Conservation (phyloP, 176 grass and related monocot species). For the Carex myosuroides region DNA sequence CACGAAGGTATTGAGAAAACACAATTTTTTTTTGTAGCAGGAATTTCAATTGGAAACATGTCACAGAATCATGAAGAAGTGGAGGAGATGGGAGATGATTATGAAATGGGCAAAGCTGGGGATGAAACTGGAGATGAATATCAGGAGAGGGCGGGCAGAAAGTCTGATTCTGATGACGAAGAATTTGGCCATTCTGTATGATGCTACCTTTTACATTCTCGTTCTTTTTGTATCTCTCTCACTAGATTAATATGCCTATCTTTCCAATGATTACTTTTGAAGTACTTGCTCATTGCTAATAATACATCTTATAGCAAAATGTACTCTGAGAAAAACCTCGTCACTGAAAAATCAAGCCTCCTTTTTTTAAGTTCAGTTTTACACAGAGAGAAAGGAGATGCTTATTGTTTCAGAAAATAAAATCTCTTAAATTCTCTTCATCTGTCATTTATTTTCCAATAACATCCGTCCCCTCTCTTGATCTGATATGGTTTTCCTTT, state of each 20-base stretch:
- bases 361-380: not conserved
- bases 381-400: not conserved
- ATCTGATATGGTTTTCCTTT: not conserved
- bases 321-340: not conserved
- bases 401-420: not conserved
- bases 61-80: conserved; percentile 48
- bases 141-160: conserved; percentile 40
- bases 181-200: conserved; percentile 50
- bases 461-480: not conserved
- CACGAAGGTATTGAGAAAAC: not conserved
- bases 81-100: conserved; percentile 81
- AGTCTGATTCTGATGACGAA: conserved; percentile 76
- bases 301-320: not conserved
- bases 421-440: not conserved
- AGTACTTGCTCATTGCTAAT: not conserved
- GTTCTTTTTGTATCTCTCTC: not conserved
- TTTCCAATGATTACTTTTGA: conserved; percentile 13
- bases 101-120: conserved; percentile 55
- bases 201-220: not conserved
- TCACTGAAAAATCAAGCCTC: not conserved
- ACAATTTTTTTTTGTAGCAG: not conserved
- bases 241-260: conserved; percentile 6
- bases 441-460: not conserved
- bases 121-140: conserved; percentile 64
- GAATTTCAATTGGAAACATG: conserved; percentile 36